Base-by-base conservation (phyloP, 257 asterid genomes). In the Solanum tacnaense region DNA sequence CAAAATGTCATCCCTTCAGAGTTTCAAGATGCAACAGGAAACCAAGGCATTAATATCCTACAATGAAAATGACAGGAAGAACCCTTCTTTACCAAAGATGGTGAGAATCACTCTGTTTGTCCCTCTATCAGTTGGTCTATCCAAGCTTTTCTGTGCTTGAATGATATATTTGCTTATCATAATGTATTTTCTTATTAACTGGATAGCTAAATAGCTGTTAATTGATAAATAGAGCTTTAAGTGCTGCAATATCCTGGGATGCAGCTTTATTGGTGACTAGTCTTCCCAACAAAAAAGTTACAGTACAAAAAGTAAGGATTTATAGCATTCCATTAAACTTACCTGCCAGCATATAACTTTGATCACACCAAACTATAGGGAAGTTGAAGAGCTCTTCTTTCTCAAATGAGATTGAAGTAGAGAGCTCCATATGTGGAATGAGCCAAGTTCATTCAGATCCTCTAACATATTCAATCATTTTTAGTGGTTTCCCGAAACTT, bases 21-120 rank as follows among this genome's bases (percentile, higher is more conserved):
- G 94, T 87, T 92, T 91, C 89, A 92, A 91, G 92, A 52, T 72
- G 88, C 91, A 91, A 87, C 91, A 88, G 86, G 92, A 86, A 72
- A 86, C 91, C 39, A 86, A 87, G 89, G 90, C 89, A 56, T 56
- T 87, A 83, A 78, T 88, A 49, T 75, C 72, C 38, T 34, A 65
- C 3, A 58, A 71, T 87, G 94, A 89, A 89, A 91, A 65, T 70
- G 91, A 62, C 62, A 44, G 74, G 67, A 85, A 71, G 71, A 75
- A 31, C 84, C 74, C 89, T 39, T 27, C 67, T 72, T 62, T 82
- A 32, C 67, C 87, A 71, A 65, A 65, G 44, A 82, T 83, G 89
- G 93, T 91, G 87, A 82, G 91, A n/a, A 29, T 49, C n/a, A 20
- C 75, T 58, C 87, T 78, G 35, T 62, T 62, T 36, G 29, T 72